Base-by-base conservation (phyloP, 805 yeast species). In the Pichia scutulata region DNA sequence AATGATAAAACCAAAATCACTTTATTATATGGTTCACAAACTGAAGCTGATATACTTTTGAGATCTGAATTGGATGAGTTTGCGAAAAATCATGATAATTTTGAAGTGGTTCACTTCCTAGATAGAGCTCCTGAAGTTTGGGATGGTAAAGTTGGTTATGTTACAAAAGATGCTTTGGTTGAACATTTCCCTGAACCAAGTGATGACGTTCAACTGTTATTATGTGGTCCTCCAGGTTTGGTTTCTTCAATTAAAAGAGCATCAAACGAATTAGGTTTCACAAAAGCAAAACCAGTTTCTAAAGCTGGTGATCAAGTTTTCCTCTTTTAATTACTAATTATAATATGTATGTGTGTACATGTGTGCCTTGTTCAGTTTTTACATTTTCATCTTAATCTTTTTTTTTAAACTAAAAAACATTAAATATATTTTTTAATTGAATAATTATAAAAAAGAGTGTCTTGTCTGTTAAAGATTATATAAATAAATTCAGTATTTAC, bases 201-300 rank as follows among this genome's bases (percentile, higher is more conserved):
- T 40, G 73, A 69, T 40, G 82, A 81, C 57, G 71, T 79, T 53
- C 86, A 85, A 73, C 73, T 92, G 58, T 78, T 92, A 63, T 69
- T 90, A 50, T 90, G 97, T 71, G 98, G 97, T 43, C 97, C 97
- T 44, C 95, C 95, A 53, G 89, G 92, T 55, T 86, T 90, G 96
- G 81, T 84, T 43, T 77, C 86, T 53, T 84, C 90, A 53, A 77
- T 87, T 66, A 90, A 89, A 74, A 87, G 81, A 71, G 85, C 83
- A 50, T 87, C 92, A 41, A 76, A 77, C 24, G 70, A 70, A 41
- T 74, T 89, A 58, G 97, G 96, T 16, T 90, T 69, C 69, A 76
- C 77, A 46, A 89, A 89, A 76, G 89, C 96, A 46, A 85, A 81
- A 69, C 93, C 96, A 6, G 86, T 90, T 43, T 82, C 95, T 44